phyloP scores from a whole-genome alignment of 345 rosid species.

The Eucalyptus sp. region DNA sequence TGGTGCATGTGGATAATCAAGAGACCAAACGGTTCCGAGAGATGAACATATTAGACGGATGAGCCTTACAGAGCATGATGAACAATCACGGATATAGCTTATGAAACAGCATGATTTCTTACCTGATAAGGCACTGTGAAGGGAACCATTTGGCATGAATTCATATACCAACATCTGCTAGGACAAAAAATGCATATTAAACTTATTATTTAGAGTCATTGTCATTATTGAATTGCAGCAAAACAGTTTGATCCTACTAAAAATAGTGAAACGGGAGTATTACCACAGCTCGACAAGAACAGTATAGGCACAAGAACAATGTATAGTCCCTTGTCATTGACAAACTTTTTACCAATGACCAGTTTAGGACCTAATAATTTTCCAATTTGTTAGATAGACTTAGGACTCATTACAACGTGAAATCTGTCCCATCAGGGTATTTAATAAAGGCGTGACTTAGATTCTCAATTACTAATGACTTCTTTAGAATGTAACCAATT shows the following conservation, averaged over 20 bases:
- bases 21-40: not conserved
- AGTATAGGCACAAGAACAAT: not conserved
- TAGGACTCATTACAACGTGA: not conserved
- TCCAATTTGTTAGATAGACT: not conserved
- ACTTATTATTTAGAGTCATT: not conserved
- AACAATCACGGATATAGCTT: not conserved
- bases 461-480: not conserved
- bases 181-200: not conserved
- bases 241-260: not conserved
- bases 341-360: not conserved
- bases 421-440: not conserved
- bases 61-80: not conserved
- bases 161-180: constrained; percentile 90
- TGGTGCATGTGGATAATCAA: not conserved
- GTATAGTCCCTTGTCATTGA: not conserved
- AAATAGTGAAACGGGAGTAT: not conserved
- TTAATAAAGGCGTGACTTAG: not conserved
- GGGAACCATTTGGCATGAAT: constrained; percentile 85
- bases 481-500: not conserved
- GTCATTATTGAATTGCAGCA: not conserved
- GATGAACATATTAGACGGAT: not conserved
- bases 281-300: not conserved
- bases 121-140: constrained; percentile 75
- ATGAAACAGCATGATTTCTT: constrained; percentile 1
- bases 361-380: not conserved